Conservation (phyloP, 306 rosid genomes). For the Luffa acutangula region DNA sequence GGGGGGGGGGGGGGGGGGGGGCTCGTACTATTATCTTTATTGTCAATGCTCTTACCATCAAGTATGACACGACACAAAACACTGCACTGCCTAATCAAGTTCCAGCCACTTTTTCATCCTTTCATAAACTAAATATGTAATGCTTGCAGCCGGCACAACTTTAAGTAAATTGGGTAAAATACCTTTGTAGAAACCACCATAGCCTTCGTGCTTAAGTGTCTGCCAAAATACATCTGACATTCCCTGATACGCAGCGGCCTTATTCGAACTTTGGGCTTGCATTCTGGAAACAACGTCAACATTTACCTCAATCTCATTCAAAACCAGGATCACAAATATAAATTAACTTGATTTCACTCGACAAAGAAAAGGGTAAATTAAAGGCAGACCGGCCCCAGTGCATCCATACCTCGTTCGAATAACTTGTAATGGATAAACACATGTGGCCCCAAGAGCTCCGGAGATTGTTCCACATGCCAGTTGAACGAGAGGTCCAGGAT, state of each 20-base stretch:
- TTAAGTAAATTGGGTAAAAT: slow-evolving; percentile 83
- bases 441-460: slow-evolving; percentile 90
- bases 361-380: slow-evolving; percentile 10
- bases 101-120: slow-evolving; percentile 71
- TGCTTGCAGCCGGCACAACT: slow-evolving; percentile 93
- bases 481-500: slow-evolving; percentile 88
- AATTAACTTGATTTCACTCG: slow-evolving; percentile 5
- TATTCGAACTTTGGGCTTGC: slow-evolving; percentile 64
- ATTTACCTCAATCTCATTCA: not conserved
- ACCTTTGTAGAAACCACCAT: slow-evolving; percentile 88
- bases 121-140: slow-evolving; percentile 88
- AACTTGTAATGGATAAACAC: slow-evolving; percentile 94
- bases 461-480: slow-evolving; percentile 93
- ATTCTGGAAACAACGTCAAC: slow-evolving; percentile 38
- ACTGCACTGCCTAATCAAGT: slow-evolving; percentile 43
- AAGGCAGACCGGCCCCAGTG: slow-evolving; percentile 7
- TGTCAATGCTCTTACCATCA: slow-evolving; percentile 28
- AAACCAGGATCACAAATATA: slow-evolving; percentile 9
- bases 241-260: slow-evolving; percentile 38
- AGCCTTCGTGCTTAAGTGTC: slow-evolving; percentile 66
- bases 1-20: not conserved
- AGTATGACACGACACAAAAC: not conserved
- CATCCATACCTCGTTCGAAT: slow-evolving; percentile 69
- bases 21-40: slow-evolving; percentile 8
- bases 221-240: slow-evolving; percentile 82